These are phyloP conservation scores for Thinopyrum elongatum DNA, from an alignment of 176 grass and related monocot genomes.

Conservation along the genomic window DNA sequence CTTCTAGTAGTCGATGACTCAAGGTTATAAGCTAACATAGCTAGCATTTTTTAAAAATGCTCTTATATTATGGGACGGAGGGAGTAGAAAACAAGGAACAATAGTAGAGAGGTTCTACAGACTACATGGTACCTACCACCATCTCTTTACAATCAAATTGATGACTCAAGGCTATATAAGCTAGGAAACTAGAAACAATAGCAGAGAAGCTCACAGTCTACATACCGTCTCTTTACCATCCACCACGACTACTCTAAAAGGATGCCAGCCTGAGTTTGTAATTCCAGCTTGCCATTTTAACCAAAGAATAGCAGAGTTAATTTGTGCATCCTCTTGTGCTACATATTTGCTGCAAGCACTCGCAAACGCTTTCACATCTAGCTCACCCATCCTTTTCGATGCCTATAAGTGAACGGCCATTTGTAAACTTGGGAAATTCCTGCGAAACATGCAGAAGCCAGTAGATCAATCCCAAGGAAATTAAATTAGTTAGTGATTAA, in stretches of 20 bases:
- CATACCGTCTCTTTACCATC: constrained; percentile 36
- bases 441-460: neutral
- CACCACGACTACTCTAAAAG: constrained; percentile 38
- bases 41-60: no score
- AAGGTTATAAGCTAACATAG: no score
- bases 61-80: no score
- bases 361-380: constrained; percentile 41
- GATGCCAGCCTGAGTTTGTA: constrained; percentile 42
- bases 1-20: no score
- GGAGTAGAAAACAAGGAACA: no score
- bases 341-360: constrained; percentile 31
- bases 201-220: neutral
- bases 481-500: no score
- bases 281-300: constrained; percentile 54
- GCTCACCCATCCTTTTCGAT: constrained; percentile 58
- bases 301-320: constrained; percentile 8
- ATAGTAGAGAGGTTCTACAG: no score
- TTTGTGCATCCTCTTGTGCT: constrained; percentile 17
- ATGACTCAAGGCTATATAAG: no score
- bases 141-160: no score
- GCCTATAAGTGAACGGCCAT: neutral
- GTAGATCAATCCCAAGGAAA: neutral
- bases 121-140: no score
- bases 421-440: neutral
- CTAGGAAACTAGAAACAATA: no score